Base-by-base conservation (phyloP, 352 stramenopile species). In the Phytophthora podocarpi region DNA sequence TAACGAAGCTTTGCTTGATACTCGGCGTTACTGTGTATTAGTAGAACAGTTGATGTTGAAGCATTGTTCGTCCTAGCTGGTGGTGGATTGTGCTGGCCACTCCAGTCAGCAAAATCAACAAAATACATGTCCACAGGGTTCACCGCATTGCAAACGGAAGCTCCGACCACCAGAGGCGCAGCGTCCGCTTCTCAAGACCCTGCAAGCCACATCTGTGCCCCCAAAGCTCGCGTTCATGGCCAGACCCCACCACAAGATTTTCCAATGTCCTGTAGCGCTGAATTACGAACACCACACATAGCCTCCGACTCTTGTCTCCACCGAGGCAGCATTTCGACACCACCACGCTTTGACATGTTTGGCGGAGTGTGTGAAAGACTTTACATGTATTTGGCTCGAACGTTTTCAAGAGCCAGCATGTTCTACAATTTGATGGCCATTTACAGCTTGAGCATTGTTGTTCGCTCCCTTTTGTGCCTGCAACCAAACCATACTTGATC, bases 191-290 rank as follows among this genome's bases (percentile, higher is more conserved):
- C 36, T 47, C 20, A 39, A 30, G 20, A 13, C 23, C 20, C 10
- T 36, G n/a, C 28, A 16, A 30, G 41, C 26, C 42, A 49, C 54
- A 56, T 28, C 21, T 37, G 50, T 50, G 36, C 35, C 20, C 37
- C 20, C 27, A n/a, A 41, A 12, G 23, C 11, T 43, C 30, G 26
- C 16, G 32, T 34, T 43, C 20, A 13, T 23, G 40, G 30, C 30
- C 23, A 45, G 32, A 60, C 48, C 58, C 49, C 48, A 66, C 61
- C 58, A 12, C 34, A 66, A 61, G 58, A 66, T 61, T 41, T 49
- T 27, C 47, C 24, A 57, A 34, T 59, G 35, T 26, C 20, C 15
- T n/a, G n/a, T n/a, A n/a, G 26, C 20, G 27, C 31, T 28, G 21
- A 51, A 18, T 46, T 39, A 43, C 34, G 54, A 53, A 31, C 16